Conservation (phyloP, 1,139 yeast genomes). For the Pichia sp. region DNA sequence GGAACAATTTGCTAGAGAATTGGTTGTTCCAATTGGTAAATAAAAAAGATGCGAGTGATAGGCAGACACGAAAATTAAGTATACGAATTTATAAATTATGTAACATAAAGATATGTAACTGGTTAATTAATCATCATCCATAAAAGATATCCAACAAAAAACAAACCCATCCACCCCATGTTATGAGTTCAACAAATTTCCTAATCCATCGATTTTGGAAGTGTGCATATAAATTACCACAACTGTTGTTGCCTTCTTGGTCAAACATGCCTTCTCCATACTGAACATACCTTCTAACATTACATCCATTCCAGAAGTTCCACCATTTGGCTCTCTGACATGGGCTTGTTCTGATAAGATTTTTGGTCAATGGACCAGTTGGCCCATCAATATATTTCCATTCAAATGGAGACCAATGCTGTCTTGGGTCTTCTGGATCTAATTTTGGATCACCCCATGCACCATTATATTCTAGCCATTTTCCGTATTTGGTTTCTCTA, state of each 20-base stretch:
- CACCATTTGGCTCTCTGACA: conserved; percentile 88
- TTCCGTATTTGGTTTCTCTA: conserved; percentile 62
- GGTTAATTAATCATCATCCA: conserved; percentile 41
- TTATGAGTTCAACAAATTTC: conserved; percentile 44
- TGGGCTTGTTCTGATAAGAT: conserved; percentile 62
- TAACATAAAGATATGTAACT: no score
- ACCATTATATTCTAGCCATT: conserved; percentile 81
- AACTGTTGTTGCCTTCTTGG: conserved; percentile 65
- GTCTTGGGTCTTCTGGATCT: conserved; percentile 67
- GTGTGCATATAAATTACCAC: conserved; percentile 57
- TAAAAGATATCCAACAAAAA: conserved; percentile 56
- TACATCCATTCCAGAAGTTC: conserved; percentile 72
- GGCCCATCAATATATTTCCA: conserved; percentile 93
- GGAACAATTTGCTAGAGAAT: conserved; percentile 47
- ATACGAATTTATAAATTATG: neutral
- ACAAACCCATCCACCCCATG: conserved; percentile 74
- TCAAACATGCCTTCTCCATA: conserved; percentile 84
- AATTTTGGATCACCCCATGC: conserved; percentile 90
- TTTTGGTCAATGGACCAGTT: conserved; percentile 80
- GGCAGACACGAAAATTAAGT: no score
- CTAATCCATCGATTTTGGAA: conserved; percentile 49
- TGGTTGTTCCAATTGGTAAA: conserved; percentile 28
- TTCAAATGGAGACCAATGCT: conserved; percentile 76
- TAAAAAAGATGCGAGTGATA: no score
- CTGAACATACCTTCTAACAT: conserved; percentile 66